A percentile compares a stretch with the other conserved stretches of the same genome.
phyloP scores from a whole-genome alignment of 2,329 filamentous ascomycete genomes.

The Claviceps sorghi region DNA sequence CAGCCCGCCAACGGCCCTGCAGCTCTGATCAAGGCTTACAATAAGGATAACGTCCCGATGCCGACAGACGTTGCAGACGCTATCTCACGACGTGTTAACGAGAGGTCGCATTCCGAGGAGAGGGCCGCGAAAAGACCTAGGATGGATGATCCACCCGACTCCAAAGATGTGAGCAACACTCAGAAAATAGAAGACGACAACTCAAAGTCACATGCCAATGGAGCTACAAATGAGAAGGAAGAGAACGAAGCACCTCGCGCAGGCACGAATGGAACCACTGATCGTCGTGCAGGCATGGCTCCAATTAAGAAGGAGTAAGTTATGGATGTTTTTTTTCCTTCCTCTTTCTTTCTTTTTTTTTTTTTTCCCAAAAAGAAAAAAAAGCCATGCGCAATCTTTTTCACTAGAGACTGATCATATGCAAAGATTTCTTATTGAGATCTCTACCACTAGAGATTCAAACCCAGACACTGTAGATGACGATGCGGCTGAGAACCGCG shows the following conservation, averaged over 20 bases:
- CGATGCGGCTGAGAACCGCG: slow-evolving; percentile 32
- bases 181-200: slow-evolving; percentile 7
- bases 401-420: slow-evolving; percentile 1
- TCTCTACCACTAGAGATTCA: slow-evolving; percentile 13
- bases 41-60: slow-evolving; percentile 6
- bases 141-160: slow-evolving; percentile 22
- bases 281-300: slow-evolving; percentile 42
- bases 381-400: not conserved
- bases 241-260: slow-evolving; percentile 6
- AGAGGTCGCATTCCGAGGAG: slow-evolving; percentile 11
- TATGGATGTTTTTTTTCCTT: too few relatives aligned
- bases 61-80: not conserved
- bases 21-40: not conserved
- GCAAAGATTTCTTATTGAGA: slow-evolving; percentile 28
- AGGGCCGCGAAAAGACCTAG: slow-evolving; percentile 47
- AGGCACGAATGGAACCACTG: slow-evolving; percentile 6
- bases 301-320: slow-evolving; percentile 60
- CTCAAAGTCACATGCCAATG: not conserved
- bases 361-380: not conserved
- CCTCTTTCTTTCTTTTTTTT: too few relatives aligned
- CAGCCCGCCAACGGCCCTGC: slow-evolving; percentile 1
- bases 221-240: slow-evolving; percentile 6
- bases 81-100: not conserved
- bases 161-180: slow-evolving; percentile 6
- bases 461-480: slow-evolving; percentile 24